phyloP scores from a whole-genome alignment of 768 basidiomycete genomes.

The Amanita inopinata region DNA sequence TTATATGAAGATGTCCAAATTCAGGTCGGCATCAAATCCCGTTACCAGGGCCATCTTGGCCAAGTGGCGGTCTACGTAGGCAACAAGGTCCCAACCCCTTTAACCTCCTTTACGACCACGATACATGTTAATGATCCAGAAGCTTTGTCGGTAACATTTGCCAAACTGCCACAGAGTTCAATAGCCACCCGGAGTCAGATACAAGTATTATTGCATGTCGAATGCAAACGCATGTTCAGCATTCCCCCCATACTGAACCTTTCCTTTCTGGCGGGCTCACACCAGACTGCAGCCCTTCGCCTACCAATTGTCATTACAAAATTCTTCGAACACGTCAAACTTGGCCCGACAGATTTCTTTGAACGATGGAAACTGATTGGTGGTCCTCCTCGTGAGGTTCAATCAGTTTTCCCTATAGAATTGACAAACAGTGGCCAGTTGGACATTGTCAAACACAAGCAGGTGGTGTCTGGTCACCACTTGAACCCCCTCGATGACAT shows the following conservation, averaged over 20 bases:
- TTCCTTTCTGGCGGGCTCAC: conserved; percentile 88
- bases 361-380: conserved; percentile 98
- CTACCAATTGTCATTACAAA: conserved; percentile 84
- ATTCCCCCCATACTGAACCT: conserved; percentile 71
- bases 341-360: conserved; percentile 83
- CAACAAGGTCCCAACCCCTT: conserved; percentile 85
- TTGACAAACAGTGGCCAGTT: conserved; percentile 61
- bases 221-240: conserved; percentile 84
- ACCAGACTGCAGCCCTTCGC: conserved; percentile 75
- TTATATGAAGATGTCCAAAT: conserved; percentile 94
- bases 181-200: conserved; percentile 80
- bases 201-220: conserved; percentile 88
- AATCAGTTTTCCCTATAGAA: conserved; percentile 74
- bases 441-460: conserved; percentile 62
- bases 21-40: conserved; percentile 93
- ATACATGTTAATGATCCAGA: conserved; percentile 65
- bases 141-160: conserved; percentile 74
- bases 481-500: conserved; percentile 74
- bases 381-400: conserved; percentile 88
- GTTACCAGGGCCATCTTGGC: conserved; percentile 91
- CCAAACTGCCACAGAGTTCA: conserved; percentile 80
- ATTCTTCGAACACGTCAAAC: conserved; percentile 89
- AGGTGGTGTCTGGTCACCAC: conserved; percentile 69
- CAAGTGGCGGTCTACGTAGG: conserved; percentile 93
- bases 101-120: conserved; percentile 84